A percentile compares a stretch with the other conserved stretches of the same genome.
Conservation (phyloP, 768 basidiomycete species). For the Lactarius tabidus region DNA sequence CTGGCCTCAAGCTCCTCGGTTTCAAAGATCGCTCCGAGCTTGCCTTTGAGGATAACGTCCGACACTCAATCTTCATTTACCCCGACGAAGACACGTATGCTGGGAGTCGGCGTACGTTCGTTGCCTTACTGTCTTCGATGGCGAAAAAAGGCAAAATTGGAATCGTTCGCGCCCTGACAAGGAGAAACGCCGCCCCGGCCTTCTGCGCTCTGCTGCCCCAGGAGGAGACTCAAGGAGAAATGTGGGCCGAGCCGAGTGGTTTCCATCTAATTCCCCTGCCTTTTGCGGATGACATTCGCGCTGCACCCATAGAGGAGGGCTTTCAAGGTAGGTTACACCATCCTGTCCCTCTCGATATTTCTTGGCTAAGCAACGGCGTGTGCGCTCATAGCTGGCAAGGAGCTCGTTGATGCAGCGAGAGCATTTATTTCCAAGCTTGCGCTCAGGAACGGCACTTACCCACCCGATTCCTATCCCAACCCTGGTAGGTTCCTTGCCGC, state of each 20-base stretch:
- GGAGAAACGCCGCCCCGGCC: constrained; percentile 67
- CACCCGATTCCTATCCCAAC: constrained; percentile 88
- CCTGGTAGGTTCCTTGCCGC: constrained; percentile 53
- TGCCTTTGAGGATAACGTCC: constrained; percentile 83
- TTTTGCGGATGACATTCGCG: constrained; percentile 90
- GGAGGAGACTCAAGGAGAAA: constrained; percentile 64
- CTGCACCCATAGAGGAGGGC: constrained; percentile 63
- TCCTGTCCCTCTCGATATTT: constrained; percentile 1
- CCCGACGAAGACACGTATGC: constrained; percentile 88
- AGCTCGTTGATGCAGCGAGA: constrained; percentile 60
- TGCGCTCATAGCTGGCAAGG: constrained; percentile 53
- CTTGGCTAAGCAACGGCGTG: constrained; percentile 7
- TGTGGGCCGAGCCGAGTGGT: constrained; percentile 81
- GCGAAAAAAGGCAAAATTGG: constrained; percentile 77
- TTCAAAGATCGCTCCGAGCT: constrained; percentile 76
- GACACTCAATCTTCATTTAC: constrained; percentile 87
- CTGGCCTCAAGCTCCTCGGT: constrained; percentile 88
- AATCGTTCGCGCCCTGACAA: constrained; percentile 62
- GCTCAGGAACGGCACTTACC: constrained; percentile 74
- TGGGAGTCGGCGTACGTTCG: constrained; percentile 91
- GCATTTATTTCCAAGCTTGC: constrained; percentile 76
- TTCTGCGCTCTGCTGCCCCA: constrained; percentile 89
- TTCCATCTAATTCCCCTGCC: constrained; percentile 93
- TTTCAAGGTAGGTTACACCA: constrained; percentile 47
- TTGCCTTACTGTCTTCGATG: constrained; percentile 80